Evolutionary conservation across 2,329 filamentous ascomycete species (phyloP).

Genomic region (Xenoacremonium recifei): DNA sequence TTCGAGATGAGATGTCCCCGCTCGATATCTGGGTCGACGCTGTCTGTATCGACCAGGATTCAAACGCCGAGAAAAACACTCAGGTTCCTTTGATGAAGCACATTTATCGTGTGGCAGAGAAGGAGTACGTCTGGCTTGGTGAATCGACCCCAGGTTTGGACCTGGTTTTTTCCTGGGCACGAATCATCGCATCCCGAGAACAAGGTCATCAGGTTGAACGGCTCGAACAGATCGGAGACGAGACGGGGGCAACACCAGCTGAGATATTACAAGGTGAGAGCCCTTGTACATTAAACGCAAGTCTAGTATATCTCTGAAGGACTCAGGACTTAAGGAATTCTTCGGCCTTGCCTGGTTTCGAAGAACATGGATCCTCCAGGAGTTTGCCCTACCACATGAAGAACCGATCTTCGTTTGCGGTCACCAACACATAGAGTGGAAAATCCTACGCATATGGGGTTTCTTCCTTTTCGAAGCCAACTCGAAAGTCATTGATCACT

Average conservation of each 20-base stretch:
- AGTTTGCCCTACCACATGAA: slow-evolving; percentile 1
- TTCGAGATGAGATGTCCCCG: neutral
- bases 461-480: neutral
- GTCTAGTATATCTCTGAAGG: too few species aligned
- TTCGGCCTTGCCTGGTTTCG: slow-evolving; percentile 1
- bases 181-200: neutral
- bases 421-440: neutral
- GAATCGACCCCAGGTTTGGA: slow-evolving; percentile 1
- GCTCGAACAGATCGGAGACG: neutral
- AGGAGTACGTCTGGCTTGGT: slow-evolving; percentile 2
- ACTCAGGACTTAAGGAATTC: slow-evolving; percentile 1
- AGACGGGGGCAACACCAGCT: neutral
- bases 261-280: neutral
- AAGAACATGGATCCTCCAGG: slow-evolving; percentile 4
- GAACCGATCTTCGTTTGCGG: slow-evolving; percentile 3
- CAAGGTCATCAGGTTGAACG: neutral
- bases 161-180: slow-evolving; percentile 1
- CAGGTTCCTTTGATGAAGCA: slow-evolving; percentile 3
- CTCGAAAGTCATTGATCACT: neutral
- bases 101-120: neutral
- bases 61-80: slow-evolving; percentile 1
- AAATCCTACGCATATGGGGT: neutral
- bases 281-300: neutral
- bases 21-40: slow-evolving; percentile 5
- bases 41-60: slow-evolving; percentile 3